A percentile compares a stretch with the other conserved stretches of the same genome.
phyloP scores from a whole-genome alignment of 176 grass and related monocot genomes.

The Eragrostis nindensis region DNA sequence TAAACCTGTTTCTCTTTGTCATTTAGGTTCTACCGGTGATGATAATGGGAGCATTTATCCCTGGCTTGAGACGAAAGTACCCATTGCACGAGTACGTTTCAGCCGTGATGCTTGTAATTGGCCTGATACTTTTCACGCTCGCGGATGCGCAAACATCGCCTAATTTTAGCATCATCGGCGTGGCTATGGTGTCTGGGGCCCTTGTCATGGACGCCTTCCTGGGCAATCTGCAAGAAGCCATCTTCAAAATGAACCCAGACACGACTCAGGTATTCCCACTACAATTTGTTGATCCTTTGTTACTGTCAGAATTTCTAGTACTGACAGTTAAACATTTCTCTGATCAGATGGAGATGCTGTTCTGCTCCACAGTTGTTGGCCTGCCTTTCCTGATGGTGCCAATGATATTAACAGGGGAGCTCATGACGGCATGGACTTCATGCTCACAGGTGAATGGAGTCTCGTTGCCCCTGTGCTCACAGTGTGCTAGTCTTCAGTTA shows the following conservation, averaged over 20 bases:
- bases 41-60: constrained; percentile 96
- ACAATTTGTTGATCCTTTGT: background rate
- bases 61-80: constrained; percentile 81
- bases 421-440: constrained; percentile 77
- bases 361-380: constrained; percentile 91
- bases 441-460: constrained; percentile 60
- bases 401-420: constrained; percentile 86
- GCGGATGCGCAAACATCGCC: constrained; percentile 90
- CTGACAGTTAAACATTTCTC: background rate
- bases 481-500: background rate
- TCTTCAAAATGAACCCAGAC: constrained; percentile 84
- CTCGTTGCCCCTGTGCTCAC: background rate
- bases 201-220: constrained; percentile 94
- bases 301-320: background rate
- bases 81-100: constrained; percentile 75
- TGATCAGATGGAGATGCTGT: constrained; percentile 95
- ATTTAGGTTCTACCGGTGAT: constrained; percentile 86
- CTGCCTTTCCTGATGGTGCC: constrained; percentile 79
- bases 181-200: constrained; percentile 79
- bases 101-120: constrained; percentile 72
- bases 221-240: constrained; percentile 89
- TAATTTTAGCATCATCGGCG: constrained; percentile 79
- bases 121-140: constrained; percentile 86
- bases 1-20: background rate
- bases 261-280: constrained; percentile 69